Evolutionary conservation across 1,284 basidiomycete genomes (phyloP), one percentile per base, ranked within the genome.

Genomic region (Schizophyllum amplum): DNA sequence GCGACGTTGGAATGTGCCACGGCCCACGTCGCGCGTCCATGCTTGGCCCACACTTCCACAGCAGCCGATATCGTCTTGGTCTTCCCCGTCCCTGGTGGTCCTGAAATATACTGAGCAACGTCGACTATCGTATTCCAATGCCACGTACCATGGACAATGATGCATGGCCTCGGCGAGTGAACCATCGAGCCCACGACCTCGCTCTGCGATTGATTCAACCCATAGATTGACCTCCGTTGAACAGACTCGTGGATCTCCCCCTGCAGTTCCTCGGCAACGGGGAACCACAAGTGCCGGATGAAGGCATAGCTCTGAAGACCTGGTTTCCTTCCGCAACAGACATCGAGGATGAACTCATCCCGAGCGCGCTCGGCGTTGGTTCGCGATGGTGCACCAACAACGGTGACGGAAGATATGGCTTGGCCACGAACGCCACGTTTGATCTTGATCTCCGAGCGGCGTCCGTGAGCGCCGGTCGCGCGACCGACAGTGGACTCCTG

Each of bases 81-180:
- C 49, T 63, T 63, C 22, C 62, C 62, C 23, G 62, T 63, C 15
- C 62, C 62, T 9, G 62, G 62, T 3, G 62, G 62, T 21, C 62
- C 62, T 63, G 20, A 51, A 26, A 13, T 13, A 33, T 6, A 33
- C 6, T 33, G n/a, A 33, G 5, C 27, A 33, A 13, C 27, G 13
- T 33, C 27, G 27, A n/a, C n/a, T 13, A 13, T 6, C 27, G 13
- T 13, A 13, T 33, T 33, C 27, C 27, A 33, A 33, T 74, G 69
- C 0, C 75, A 76, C 47, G 78, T 75, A 57, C 79, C 78, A 61
- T 76, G 77, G 7, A 78, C 75, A 0, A 73, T 77, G 24, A 78
- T 76, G 52, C 79, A 77, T 5, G 53, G 57, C 42, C 23, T 48
- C 4, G 24, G 20, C 20, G 57, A 58, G 25, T 17, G 47, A 5